These are phyloP conservation scores for Asterionellopsis glacialis DNA, from an alignment of 108 stramenopile species.

Conservation along the genomic window DNA sequence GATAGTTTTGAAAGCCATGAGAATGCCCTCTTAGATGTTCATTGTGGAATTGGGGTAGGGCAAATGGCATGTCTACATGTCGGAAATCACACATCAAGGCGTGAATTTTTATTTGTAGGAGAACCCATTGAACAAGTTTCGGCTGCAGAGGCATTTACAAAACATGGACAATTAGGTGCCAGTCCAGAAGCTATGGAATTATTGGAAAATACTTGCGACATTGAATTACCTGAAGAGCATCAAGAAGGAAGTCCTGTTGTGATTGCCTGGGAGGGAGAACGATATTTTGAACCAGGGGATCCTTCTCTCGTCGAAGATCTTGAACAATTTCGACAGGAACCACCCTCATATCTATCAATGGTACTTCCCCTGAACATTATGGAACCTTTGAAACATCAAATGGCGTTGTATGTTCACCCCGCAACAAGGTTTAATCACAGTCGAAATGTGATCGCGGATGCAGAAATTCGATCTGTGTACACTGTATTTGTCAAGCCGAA, in stretches of 20 bases:
- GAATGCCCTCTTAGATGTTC: slow-evolving; percentile 40
- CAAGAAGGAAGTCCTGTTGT: no score
- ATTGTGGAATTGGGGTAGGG: slow-evolving; percentile 50
- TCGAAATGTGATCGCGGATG: slow-evolving; percentile 17
- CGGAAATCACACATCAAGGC: slow-evolving; percentile 21
- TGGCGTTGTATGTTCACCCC: slow-evolving; percentile 1
- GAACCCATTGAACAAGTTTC: slow-evolving; percentile 45
- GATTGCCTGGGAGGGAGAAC: no score
- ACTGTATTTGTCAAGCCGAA: slow-evolving; percentile 26
- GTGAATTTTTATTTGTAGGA: slow-evolving; percentile 45
- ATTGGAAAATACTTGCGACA: no score
- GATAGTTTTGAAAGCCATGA: slow-evolving; percentile 8
- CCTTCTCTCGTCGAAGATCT: neutral
- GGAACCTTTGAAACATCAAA: neutral
- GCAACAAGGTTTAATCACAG: neutral
- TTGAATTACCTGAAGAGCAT: no score
- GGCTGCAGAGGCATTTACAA: no score
- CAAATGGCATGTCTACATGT: slow-evolving; percentile 36
- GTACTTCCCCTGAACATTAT: neutral
- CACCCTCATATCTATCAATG: neutral
- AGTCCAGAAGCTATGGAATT: no score
- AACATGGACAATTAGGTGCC: no score
- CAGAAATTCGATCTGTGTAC: slow-evolving; percentile 31
- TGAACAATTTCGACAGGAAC: neutral
- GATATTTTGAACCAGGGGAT: no score